These are phyloP conservation scores for Huntiella savannae DNA, from an alignment of 2,329 filamentous ascomycete genomes.

Conservation along the genomic window DNA sequence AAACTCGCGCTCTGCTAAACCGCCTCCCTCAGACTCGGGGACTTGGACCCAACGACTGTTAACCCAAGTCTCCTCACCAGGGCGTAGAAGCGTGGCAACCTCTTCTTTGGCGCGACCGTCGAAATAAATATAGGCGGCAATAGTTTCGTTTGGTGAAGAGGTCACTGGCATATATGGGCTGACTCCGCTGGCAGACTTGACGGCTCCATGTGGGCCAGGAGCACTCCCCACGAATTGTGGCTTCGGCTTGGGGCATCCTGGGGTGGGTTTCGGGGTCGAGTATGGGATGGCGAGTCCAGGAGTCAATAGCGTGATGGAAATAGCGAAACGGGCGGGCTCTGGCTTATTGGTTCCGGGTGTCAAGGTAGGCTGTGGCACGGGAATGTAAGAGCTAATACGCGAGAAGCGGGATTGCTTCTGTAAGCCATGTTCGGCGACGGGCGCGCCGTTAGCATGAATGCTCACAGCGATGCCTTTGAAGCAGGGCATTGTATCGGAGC, in stretches of 20 bases:
- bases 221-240: conserved; percentile 63
- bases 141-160: conserved; percentile 83
- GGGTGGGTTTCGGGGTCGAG: conserved; percentile 64
- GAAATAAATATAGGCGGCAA: conserved; percentile 98
- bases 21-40: conserved; percentile 75
- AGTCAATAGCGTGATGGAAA: conserved; percentile 89
- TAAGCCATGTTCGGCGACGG: conserved; percentile 81
- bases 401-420: conserved; percentile 83
- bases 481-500: conserved; percentile 51
- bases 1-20: conserved; percentile 89
- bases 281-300: conserved; percentile 80
- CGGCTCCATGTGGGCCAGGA: conserved; percentile 32
- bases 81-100: conserved; percentile 77
- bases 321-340: conserved; percentile 89
- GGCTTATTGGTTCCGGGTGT: conserved; percentile 44
- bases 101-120: conserved; percentile 91
- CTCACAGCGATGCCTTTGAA: conserved; percentile 98
- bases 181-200: conserved; percentile 36
- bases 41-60: conserved; percentile 97
- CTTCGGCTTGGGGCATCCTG: conserved; percentile 59
- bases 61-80: conserved; percentile 96
- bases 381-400: conserved; percentile 92
- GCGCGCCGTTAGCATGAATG: conserved; percentile 67
- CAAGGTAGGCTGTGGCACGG: conserved; percentile 74
- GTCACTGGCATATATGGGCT: conserved; percentile 84